Conservation (phyloP, 768 basidiomycete species). For the Cystobasidium onofrii region DNA sequence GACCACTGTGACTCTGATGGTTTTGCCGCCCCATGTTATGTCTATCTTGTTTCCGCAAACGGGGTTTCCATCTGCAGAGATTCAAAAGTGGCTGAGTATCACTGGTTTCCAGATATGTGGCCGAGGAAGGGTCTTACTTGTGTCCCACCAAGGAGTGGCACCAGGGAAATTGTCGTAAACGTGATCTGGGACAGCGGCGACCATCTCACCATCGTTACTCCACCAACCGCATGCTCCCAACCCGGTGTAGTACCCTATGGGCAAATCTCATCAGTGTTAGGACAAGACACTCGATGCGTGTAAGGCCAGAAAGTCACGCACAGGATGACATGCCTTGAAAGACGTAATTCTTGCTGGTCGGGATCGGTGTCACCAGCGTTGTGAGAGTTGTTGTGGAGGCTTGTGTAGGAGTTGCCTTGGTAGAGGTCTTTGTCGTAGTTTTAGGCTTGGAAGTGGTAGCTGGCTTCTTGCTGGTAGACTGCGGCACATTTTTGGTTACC, state of each 20-base stretch:
- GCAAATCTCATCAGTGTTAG: neutral
- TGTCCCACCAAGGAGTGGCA: neutral
- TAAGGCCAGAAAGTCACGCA: neutral
- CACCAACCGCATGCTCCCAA: constrained; percentile 20
- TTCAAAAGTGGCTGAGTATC: neutral
- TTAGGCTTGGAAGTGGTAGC: neutral
- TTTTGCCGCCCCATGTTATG: constrained; percentile 1
- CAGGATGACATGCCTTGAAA: constrained; percentile 8
- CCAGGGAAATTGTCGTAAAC: constrained; percentile 6
- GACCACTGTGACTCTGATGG: constrained; percentile 2
- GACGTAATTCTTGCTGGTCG: neutral
- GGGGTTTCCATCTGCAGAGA: neutral
- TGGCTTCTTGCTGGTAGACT: neutral
- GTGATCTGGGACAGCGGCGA: neutral
- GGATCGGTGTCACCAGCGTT: neutral
- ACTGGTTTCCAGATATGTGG: too few species aligned
- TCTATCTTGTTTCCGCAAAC: constrained; percentile 20
- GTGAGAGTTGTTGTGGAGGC: neutral
- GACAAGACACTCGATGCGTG: neutral
- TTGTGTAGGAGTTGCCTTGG: neutral
- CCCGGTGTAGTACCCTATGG: neutral
- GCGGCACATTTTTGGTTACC: constrained; percentile 18
- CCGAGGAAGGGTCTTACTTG: neutral
- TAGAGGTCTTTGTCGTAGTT: neutral
- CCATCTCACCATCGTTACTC: constrained; percentile 12